Evolutionary conservation across 2,329 filamentous ascomycete species (phyloP), one percentile per base, ranked within the genome.

Genomic region (Xylariales sp.): DNA sequence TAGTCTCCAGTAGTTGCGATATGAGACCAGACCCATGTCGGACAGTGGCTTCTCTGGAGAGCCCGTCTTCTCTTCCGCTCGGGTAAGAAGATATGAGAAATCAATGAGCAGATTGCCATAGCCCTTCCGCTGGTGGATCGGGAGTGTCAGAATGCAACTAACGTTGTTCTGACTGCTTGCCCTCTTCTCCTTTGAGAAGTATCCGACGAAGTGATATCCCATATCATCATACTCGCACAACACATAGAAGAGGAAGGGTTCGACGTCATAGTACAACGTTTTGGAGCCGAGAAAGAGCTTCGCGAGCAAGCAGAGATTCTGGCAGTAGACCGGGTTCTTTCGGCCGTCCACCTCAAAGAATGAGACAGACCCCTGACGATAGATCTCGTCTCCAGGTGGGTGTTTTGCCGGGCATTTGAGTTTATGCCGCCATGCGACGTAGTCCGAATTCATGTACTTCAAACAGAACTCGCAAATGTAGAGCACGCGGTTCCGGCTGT

Each of bases 361-460:
- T 0, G 90, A 95, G 37, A 95, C 82, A 21, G 89, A 87, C 37
- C 84, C 83, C 54, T 95, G 84, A 1, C 93, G 86, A 60, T 98
- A 98, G 37, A 98, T 97, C 60, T 98, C 93, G 56, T 98, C 93
- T 18, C 93, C 93, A 0, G 94, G 94, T 3, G 93, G 94, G 57
- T 97, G 90, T 62, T 97, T 97, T 25, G 89, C 89, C 5, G 88
- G 86, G 54, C 93, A 98, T 69, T 98, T 98, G 54, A 89, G 78
- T 68, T 97, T 97, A 65, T 98, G 93, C 40, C 93, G 80, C 88
- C 91, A 97, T 11, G 93, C 91, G 20, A 98, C 93, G 56, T 95
- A 97, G 61, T 96, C 91, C 14, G 93, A 97, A 63, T 94, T 95
- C 89, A 98, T 96, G 68, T 98, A 98, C 66, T 97, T 98, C 46